phyloP scores from a whole-genome alignment of 805 yeast genomes.

The Candida tammaniensis region DNA sequence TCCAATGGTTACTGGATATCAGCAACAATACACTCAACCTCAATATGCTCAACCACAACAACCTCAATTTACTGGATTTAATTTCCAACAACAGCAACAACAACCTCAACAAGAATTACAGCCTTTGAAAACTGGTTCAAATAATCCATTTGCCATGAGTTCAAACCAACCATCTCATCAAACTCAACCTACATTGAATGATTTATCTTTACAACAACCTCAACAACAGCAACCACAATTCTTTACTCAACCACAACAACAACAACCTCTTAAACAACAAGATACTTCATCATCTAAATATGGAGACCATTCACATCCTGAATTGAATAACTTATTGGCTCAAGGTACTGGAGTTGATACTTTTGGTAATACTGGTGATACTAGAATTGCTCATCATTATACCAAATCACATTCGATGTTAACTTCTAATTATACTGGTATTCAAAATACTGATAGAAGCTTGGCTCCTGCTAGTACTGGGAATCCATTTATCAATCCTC shows the following conservation, averaged over 20 bases:
- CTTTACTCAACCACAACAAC: constrained; percentile 24
- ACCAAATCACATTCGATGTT: constrained; percentile 78
- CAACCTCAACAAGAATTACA: constrained; percentile 35
- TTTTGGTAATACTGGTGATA: constrained; percentile 81
- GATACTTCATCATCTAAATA: constrained; percentile 32
- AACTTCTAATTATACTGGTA: constrained; percentile 87
- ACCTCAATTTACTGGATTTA: constrained; percentile 30
- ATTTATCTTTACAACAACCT: constrained; percentile 20
- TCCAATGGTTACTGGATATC: constrained; percentile 55
- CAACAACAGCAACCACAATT: constrained; percentile 28
- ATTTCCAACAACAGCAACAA: constrained; percentile 25
- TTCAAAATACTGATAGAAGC: constrained; percentile 35
- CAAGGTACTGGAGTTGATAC: constrained; percentile 92
- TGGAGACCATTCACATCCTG: constrained; percentile 49
- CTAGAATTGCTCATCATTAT: constrained; percentile 89
- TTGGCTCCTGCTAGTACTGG: constrained; percentile 41
- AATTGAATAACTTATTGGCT: constrained; percentile 74
- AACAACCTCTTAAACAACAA: constrained; percentile 31
- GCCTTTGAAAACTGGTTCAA: constrained; percentile 68
- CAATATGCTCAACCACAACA: constrained; percentile 28
- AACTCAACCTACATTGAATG: constrained; percentile 20
- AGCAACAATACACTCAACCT: constrained; percentile 25
- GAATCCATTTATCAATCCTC: constrained; percentile 69
- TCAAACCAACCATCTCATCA: constrained; percentile 19
- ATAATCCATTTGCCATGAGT: constrained; percentile 70